Base-by-base conservation (phyloP, 2,329 filamentous ascomycete genomes). In the Ceratocystis variospora region DNA sequence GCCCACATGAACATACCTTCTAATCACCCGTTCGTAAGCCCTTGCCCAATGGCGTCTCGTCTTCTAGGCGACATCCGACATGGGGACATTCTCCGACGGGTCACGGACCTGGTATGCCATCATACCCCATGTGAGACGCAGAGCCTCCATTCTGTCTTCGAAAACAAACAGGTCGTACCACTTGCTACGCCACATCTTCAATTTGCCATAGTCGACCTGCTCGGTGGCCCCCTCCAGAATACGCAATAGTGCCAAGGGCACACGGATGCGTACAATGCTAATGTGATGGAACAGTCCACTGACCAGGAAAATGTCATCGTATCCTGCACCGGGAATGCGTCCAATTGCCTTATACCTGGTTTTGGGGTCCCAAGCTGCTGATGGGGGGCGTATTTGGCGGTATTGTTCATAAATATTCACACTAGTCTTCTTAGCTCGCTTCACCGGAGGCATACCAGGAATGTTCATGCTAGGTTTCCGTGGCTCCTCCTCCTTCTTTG, bases 221-320 rank as follows among this genome's bases (percentile, higher is more conserved):
- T 76, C 74, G 2, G 70, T 71, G 3, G 74, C 74, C 0, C 83
- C 83, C 6, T 79, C 80, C 1, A 87, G 69, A 6, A 82, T 80
- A 17, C 77, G 76, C 37, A 87, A 74, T 61, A 86, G 72, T 28
- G 76, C 74, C 33, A 75, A 74, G 1, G 84, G 83, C 19, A 87
- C 82, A n/a, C 83, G 78, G 31, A 85, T 79, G 28, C 84, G 75
- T 67, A 87, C 71, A 61, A 87, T 73, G 31, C 78, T 81, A 12
- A 87, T 69, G 70, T 87, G 84, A 70, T 87, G 84, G 72, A 85
- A 85, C 37, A 87, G 72, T 3, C 78, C 79, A 73, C 82, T 85
- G 50, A 87, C 72, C 50, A 87, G 76, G 69, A 85, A 87, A 1
- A 87, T 75, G 70, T 87, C 84, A 69, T 87, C 84, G 70, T 80